These are phyloP conservation scores for Tylopilus sp. DNA, from an alignment of 768 basidiomycete genomes.

Conservation along the genomic window DNA sequence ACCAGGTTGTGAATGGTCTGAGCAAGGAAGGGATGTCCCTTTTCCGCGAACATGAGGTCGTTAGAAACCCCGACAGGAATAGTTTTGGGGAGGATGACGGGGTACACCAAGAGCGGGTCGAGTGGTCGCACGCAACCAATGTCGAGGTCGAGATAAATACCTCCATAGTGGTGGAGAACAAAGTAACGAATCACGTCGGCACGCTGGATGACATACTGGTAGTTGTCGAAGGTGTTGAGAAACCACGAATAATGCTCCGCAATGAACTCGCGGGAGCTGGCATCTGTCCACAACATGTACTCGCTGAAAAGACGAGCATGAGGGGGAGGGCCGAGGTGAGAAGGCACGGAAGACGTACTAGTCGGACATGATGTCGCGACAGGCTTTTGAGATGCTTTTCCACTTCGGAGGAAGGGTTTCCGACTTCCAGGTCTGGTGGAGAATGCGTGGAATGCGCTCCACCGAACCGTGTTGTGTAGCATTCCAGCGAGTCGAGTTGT, in stretches of 20 bases:
- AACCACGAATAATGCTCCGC: constrained; percentile 87
- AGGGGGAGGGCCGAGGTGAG: constrained; percentile 14
- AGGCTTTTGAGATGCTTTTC: constrained; percentile 76
- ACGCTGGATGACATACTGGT: constrained; percentile 89
- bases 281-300: constrained; percentile 98
- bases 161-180: constrained; percentile 92
- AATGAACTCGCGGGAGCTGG: constrained; percentile 84
- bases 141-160: constrained; percentile 95
- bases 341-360: constrained; percentile 61
- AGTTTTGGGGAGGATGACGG: constrained; percentile 90
- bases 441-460: constrained; percentile 84
- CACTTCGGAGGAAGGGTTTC: constrained; percentile 80
- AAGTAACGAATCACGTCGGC: constrained; percentile 99
- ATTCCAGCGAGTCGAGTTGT: constrained; percentile 59
- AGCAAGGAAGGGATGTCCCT: constrained; percentile 82
- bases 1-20: constrained; percentile 90
- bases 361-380: constrained; percentile 90
- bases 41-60: constrained; percentile 92
- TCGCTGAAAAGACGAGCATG: constrained; percentile 50
- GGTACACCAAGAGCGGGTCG: constrained; percentile 81
- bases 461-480: constrained; percentile 55
- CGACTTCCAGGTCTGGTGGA: constrained; percentile 99
- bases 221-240: constrained; percentile 88
- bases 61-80: constrained; percentile 97
- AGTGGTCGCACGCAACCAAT: constrained; percentile 87